Evolutionary conservation across 2,329 filamentous ascomycete genomes (phyloP).

Genomic region (Hypocreales sp.): DNA sequence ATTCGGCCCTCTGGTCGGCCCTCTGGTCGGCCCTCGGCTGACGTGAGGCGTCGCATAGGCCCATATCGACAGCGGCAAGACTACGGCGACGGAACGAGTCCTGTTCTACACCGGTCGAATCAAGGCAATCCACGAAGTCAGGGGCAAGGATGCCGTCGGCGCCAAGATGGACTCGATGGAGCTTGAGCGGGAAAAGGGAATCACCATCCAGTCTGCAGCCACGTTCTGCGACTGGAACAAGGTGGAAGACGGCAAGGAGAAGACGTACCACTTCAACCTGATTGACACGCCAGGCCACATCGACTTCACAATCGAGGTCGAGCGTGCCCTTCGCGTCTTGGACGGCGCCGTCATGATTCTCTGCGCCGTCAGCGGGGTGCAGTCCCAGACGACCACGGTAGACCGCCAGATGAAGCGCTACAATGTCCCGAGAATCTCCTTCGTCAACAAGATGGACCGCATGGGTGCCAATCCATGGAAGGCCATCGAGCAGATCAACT

Average conservation of each 20-base stretch:
- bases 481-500: slow-evolving; percentile 92
- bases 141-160: slow-evolving; percentile 84
- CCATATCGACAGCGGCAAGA: slow-evolving; percentile 98
- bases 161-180: slow-evolving; percentile 99
- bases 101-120: slow-evolving; percentile 97
- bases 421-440: slow-evolving; percentile 87
- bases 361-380: slow-evolving; percentile 91
- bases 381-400: slow-evolving; percentile 95
- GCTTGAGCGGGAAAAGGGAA: slow-evolving; percentile 92
- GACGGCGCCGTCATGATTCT: slow-evolving; percentile 98
- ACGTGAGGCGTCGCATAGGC: slow-evolving; percentile 41
- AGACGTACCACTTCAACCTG: slow-evolving; percentile 93
- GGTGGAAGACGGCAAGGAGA: slow-evolving; percentile 65
- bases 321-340: slow-evolving; percentile 83
- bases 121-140: slow-evolving; percentile 92
- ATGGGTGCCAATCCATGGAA: slow-evolving; percentile 98
- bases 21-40: too few relatives aligned
- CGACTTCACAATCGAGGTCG: slow-evolving; percentile 97
- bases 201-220: slow-evolving; percentile 95
- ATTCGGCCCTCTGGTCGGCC: too few relatives aligned
- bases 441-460: slow-evolving; percentile 99
- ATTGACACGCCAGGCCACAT: slow-evolving; percentile 98
- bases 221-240: slow-evolving; percentile 97
- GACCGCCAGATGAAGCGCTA: slow-evolving; percentile 98
- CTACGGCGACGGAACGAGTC: slow-evolving; percentile 88